Conservation (phyloP, 495 filamentous ascomycete genomes). For the Neurospora sp. region DNA sequence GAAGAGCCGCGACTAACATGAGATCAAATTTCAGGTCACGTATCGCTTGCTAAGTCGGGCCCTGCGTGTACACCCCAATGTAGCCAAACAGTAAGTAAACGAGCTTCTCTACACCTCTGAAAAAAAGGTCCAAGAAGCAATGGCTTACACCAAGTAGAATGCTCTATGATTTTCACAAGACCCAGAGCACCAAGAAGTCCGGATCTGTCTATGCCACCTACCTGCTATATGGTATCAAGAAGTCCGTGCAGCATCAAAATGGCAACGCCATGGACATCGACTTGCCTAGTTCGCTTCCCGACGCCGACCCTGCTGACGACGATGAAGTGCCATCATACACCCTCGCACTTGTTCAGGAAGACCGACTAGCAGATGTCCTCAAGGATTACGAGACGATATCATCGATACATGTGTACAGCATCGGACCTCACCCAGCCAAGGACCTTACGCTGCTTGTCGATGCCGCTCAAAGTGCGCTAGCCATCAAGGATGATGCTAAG, state of each 20-base stretch:
- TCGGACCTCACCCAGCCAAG: conserved; percentile 61
- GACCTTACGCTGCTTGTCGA: conserved; percentile 68
- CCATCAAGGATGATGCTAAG: conserved; percentile 8
- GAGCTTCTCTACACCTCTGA: not conserved
- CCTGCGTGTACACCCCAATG: conserved; percentile 69
- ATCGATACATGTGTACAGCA: conserved; percentile 79
- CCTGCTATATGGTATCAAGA: conserved; percentile 57
- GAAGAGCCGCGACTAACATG: not conserved
- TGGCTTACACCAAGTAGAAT: conserved; percentile 44
- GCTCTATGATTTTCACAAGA: conserved; percentile 78
- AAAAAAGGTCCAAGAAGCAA: not conserved
- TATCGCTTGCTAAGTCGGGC: conserved; percentile 74
- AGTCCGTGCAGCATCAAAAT: conserved; percentile 14
- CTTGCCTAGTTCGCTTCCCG: conserved; percentile 62
- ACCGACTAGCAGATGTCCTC: conserved; percentile 63
- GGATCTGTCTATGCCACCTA: conserved; percentile 78
- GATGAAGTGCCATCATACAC: conserved; percentile 35
- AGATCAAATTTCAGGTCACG: conserved; percentile 50
- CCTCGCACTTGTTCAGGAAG: conserved; percentile 68
- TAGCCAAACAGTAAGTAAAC: conserved; percentile 23
- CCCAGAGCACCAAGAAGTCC: conserved; percentile 68
- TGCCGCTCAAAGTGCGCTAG: conserved; percentile 52
- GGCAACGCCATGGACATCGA: conserved; percentile 56
- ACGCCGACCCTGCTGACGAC: conserved; percentile 38
- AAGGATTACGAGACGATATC: conserved; percentile 56